Evolutionary conservation across 257 asterid species (phyloP), one percentile per base, ranked within the genome.

Genomic region (Scutellaria barbata): DNA sequence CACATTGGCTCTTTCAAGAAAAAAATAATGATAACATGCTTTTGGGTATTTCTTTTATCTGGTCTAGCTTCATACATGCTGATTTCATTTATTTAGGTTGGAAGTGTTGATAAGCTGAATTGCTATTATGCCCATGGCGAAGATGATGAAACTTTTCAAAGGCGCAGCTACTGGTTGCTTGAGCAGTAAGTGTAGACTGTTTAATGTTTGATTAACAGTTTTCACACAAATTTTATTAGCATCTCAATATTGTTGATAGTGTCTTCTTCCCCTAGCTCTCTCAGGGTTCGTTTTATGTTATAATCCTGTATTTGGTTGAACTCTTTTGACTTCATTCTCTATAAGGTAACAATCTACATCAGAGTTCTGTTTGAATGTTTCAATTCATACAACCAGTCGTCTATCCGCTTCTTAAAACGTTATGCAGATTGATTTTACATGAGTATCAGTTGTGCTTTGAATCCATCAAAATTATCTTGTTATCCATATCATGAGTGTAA

Each of bases 51-150:
- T 72, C 51, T 48, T 22, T 13, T 63, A 43, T 74, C 53, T 72
- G 68, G 58, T 72, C 47, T 50, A 52, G 73, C 64, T 66, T 30
- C 35, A 17, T 57, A 20, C 37, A n/a, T 74, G 46, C 70, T 75
- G 65, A 60, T 80, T 53, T 57, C 45, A 25, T 75, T 58, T 76
- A 39, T 74, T 80, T 69, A 94, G 99, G 97, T 94, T 52, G 99
- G 97, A 81, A 94, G 99, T 80, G 80, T 94, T 81, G 99, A 94
- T 75, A 87, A 81, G 96, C 83, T 94, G 76, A 96, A 94, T 81
- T 94, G 99, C 82, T 94, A 94, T 80, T 94, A 94, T 84, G 99
- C 99, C 59, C 99, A 94, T 79, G 99, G 99, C 48, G 99, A 91
- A 84, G 97, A 94, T 22, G 85, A 93, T 61, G 97, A 89, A 79